phyloP scores from a whole-genome alignment of 495 filamentous ascomycete species.

The Glutinoglossum americanum region DNA sequence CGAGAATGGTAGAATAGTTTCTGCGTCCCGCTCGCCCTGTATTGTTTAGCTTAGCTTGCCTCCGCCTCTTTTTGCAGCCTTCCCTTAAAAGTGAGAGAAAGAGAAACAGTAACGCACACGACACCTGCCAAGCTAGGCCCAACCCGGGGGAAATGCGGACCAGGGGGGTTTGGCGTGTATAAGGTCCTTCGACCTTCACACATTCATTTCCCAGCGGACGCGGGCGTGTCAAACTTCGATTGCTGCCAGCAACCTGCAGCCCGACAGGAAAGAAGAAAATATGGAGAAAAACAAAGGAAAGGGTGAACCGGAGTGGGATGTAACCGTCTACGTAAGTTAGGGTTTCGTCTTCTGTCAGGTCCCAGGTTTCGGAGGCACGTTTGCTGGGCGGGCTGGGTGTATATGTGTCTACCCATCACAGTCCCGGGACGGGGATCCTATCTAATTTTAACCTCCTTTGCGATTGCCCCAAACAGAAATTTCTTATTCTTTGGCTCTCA shows the following conservation, averaged over 20 bases:
- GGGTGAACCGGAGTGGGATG: not conserved
- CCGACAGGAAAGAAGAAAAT: constrained; percentile 7
- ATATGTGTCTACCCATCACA: not conserved
- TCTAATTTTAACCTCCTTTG: not conserved
- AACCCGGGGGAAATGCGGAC: too few relatives aligned
- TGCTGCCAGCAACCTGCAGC: not conserved
- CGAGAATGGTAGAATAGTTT: too few relatives aligned
- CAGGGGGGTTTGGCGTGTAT: too few relatives aligned
- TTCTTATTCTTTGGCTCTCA: not conserved
- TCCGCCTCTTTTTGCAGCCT: not conserved
- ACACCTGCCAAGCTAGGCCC: too few relatives aligned
- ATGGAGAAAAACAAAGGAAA: constrained; percentile 9
- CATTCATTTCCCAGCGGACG: not conserved
- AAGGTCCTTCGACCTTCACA: too few relatives aligned
- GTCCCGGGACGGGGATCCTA: not conserved
- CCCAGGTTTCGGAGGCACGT: not conserved
- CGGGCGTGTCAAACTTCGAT: not conserved
- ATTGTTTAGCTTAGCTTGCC: not conserved
- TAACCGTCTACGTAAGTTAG: not conserved
- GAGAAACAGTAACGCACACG: too few relatives aligned
- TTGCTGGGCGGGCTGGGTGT: not conserved
- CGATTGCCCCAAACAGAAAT: not conserved
- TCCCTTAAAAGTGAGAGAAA: too few relatives aligned
- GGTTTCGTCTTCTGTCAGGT: not conserved
- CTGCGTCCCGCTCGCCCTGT: not conserved